Evolutionary conservation across 2,329 filamentous ascomycete species (phyloP), one percentile per base, ranked within the genome.

Genomic region (Cladosporium oxysporum): DNA sequence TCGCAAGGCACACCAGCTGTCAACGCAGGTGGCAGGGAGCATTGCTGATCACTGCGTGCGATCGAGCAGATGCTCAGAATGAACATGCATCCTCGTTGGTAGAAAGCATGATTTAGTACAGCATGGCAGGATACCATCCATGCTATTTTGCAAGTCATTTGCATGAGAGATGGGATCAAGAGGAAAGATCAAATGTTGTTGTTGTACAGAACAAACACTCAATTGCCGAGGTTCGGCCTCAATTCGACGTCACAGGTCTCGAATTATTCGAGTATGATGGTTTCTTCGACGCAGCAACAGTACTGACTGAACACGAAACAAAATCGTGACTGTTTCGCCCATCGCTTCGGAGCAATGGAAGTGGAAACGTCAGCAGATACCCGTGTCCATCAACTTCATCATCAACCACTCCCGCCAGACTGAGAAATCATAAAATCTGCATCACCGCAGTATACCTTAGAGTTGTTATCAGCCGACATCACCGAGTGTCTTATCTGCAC

Each of bases 281-380:
- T 65, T 60, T 65, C 55, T 65, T 65, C 63, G 55, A 31, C 26
- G 63, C 63, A 65, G 63, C 63, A 31, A 58, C 57, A n/a, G 57
- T 65, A 65, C 62, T 65, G 62, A 47, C 53, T 29, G 59, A 62
- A 21, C 28, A 23, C 29, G 37, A 52, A 28, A n/a, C 44, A 28
- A 47, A 50, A 62, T 52, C 44, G 47, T 62, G 59, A 58, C 62
- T 58, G 31, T 58, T 23, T 33, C 44, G 28, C 14, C 28, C 52
- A 26, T 37, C 53, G 28, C 33, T 28, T 26, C 63, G 63, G 63
- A 37, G 63, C 29, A 65, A 65, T 65, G 63, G 63, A 65, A 59
- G 44, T 53, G 41, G 44, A 55, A 53, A 60, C 49, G 47, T 63
- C 50, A 57, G 63, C 47, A 47, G n/a, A 50, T 29, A 41, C 41